Evolutionary conservation across 2,329 filamentous ascomycete species (phyloP).

Genomic region (Monosporascus sp.): DNA sequence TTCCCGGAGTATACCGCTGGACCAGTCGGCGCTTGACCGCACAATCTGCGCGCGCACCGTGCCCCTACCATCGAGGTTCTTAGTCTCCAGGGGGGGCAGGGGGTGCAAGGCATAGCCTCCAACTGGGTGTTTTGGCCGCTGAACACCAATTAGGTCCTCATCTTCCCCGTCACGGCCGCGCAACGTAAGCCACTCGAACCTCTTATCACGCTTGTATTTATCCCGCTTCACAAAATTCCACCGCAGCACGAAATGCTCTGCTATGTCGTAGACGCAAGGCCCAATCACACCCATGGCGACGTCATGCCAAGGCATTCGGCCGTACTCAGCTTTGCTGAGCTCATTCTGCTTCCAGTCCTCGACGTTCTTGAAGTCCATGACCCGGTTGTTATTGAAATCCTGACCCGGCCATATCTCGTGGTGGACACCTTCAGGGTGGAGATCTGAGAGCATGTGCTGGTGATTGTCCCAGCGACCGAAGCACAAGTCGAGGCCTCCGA

Average conservation of each 20-base stretch:
- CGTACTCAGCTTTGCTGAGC: conserved; percentile 82
- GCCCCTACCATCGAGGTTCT: conserved; percentile 59
- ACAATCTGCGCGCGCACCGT: conserved; percentile 78
- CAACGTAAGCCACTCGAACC: conserved; percentile 80
- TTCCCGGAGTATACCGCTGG: conserved; percentile 78
- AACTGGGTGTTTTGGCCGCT: conserved; percentile 81
- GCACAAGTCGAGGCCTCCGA: conserved; percentile 89
- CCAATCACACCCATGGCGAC: conserved; percentile 89
- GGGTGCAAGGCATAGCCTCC: conserved; percentile 85
- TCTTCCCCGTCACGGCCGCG: conserved; percentile 70
- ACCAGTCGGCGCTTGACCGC: conserved; percentile 91
- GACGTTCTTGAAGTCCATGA: conserved; percentile 92
- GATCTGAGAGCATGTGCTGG: conserved; percentile 80
- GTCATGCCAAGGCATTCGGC: conserved; percentile 98
- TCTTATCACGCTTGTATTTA: conserved; percentile 87
- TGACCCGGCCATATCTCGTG: conserved; percentile 92
- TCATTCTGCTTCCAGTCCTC: conserved; percentile 91
- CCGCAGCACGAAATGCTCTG: conserved; percentile 86
- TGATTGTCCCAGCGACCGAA: conserved; percentile 91
- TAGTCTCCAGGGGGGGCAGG: conserved; percentile 60
- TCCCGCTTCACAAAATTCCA: conserved; percentile 98
- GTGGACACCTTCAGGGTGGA: conserved; percentile 75
- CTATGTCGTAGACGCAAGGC: conserved; percentile 86
- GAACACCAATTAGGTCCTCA: conserved; percentile 82
- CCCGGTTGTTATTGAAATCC: conserved; percentile 95